Evolutionary conservation across 2,329 filamentous ascomycete species (phyloP), one percentile per base, ranked within the genome.

Genomic region (Claviceps sp.): DNA sequence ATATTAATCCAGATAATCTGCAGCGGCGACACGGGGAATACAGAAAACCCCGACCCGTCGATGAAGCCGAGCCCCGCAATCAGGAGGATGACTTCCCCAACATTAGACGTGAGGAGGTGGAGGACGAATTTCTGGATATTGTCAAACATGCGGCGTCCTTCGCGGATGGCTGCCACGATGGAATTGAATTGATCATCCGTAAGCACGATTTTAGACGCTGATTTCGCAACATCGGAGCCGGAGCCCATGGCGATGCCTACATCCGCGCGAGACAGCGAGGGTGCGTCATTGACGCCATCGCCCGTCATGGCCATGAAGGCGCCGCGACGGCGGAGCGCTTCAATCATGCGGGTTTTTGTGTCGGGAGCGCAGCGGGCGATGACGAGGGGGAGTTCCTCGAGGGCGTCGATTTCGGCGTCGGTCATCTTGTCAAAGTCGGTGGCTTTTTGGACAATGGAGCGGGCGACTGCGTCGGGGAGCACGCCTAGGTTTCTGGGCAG

Each of bases 1-100:
- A 95, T 91, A 67, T 95, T 95, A 65, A 95, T 88, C 88, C 88
- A 95, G 53, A 95, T 78, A 56, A 95, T 91, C 60, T 95, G 83
- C 11, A 95, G 80, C 0, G 89, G 88, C 0, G 86, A 82, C 45
- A 95, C 79, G 4, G 88, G 89, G 66, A 94, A 95, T 9, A 95
- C 88, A 0, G 88, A 93, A 54, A 86, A 76, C 8, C 79, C 76
- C 9, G 74, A 71, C 2, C 67, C 58, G 62, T 95, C 89, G 60
- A 88, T 85, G 71, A 95, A 94, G 0, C 76, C 85, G 4, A 95
- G 79, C 50, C 89, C 89, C 40, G 88, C 82, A 26, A 95, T 80
- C 16, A 95, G 74, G 1, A 88, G 82, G 55, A 86, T 82, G 7
- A 90, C 89, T 63, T 94, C 85, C 37, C 86, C 88, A 44, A 94